Percentiles rank a stretch among this genome's conserved stretches.
Evolutionary conservation across 164 flowering plant genomes (phyloP).

Genomic region (Aristolochia fimbriata): DNA sequence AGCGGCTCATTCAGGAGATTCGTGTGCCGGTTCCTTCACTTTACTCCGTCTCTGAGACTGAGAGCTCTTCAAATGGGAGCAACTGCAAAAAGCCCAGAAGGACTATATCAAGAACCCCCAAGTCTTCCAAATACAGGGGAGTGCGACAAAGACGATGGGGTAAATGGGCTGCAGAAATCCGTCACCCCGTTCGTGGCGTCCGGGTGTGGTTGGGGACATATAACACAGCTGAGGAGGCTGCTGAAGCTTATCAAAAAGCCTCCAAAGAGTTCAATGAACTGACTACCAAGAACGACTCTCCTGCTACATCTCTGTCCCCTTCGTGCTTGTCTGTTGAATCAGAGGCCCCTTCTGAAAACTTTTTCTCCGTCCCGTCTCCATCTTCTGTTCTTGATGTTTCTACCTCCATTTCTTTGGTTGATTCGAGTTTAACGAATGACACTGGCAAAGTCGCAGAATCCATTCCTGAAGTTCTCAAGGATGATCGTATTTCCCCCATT

Average conservation of each 20-base stretch:
- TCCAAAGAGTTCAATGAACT: conserved; percentile 21
- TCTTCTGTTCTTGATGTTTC: conserved; percentile 42
- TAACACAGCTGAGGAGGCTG: conserved; percentile 66
- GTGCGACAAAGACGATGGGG: conserved; percentile 89
- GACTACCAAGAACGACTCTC: conserved; percentile 19
- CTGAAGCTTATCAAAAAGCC: conserved; percentile 46
- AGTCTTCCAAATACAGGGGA: conserved; percentile 38
- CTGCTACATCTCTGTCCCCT: conserved; percentile 17
- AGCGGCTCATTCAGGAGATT: conserved; percentile 42
- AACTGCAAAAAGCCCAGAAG: conserved; percentile 20
- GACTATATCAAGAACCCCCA: conserved; percentile 14
- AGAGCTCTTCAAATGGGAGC: conserved; percentile 44
- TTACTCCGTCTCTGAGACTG: conserved; percentile 16
- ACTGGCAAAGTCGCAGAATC: conserved; percentile 1
- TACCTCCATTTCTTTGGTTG: conserved; percentile 19
- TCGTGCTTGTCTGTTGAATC: conserved; percentile 26
- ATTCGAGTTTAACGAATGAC: background rate
- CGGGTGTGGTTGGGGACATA: conserved; percentile 86
- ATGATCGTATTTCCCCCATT: conserved; percentile 12
- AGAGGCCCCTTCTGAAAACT: conserved; percentile 27
- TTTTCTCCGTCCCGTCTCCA: conserved; percentile 35
- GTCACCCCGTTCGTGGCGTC: conserved; percentile 51
- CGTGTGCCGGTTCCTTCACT: conserved; percentile 15
- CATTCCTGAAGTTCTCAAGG: conserved; percentile 16
- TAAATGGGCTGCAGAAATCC: conserved; percentile 96